Evolutionary conservation across 1,284 basidiomycete species (phyloP), one percentile per base, ranked within the genome.

Genomic region (Boletus semigastroideus): DNA sequence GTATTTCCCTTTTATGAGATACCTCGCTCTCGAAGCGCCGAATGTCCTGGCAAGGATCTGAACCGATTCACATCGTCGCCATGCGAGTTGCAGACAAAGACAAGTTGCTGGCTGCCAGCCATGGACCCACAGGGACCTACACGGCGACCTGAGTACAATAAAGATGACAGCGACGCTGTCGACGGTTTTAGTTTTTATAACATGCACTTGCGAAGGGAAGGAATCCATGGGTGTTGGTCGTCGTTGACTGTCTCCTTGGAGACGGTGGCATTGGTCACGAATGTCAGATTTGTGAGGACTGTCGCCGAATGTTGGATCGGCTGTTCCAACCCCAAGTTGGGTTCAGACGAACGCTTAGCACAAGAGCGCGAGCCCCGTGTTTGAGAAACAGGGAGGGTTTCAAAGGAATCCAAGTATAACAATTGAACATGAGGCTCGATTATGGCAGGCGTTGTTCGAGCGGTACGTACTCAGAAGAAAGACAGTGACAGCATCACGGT

Each of bases 111-210:
- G 43, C 40, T 7, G 31, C 31, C 14, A 45, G 33, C 20, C 38
- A 22, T 39, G 64, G 60, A 59, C 60, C 57, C 11, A 66, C 62
- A 61, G n/a, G 49, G 64, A 54, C 62, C 61, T 49, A 64, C 60
- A 60, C 1, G 4, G 37, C 42, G 25, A 63, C 59, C 44, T 43
- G 46, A 58, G 40, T 40, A 64, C 49, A 64, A 62, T 48, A 58
- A 47, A 42, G 33, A 20, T 33, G 34, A 43, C 25, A 7, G 33
- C 12, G 7, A 49, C 22, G 9, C 27, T 27, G n/a, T 42, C 41
- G 25, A 25, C 25, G 22, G 42, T 44, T 33, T 49, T 50, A 7
- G 44, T 20, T 25, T 9, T 9, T 38, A 17, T 27, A 3, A 25
- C 22, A 30, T 6, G 33, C 6, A 19, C 42, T 39, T n/a, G 39